Base-by-base conservation (phyloP, 352 stramenopile species). In the Globisporangium perplexum region DNA sequence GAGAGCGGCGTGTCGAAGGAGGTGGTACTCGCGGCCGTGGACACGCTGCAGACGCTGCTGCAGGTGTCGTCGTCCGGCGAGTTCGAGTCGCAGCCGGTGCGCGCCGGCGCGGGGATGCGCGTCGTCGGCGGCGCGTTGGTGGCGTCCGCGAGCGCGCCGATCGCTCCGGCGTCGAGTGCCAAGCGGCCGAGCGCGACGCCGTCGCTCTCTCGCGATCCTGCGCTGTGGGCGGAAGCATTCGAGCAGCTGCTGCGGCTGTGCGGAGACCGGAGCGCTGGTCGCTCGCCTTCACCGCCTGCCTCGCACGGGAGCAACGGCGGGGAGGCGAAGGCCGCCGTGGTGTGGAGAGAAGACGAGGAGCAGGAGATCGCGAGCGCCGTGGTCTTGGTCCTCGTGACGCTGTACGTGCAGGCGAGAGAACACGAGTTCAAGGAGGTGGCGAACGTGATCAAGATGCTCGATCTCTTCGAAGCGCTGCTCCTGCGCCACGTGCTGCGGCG, bases 91-190 rank as follows among this genome's bases (percentile, higher is more conserved):
- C 74, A 88, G 50, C 83, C 75, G 22, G 77, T 96, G 22, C 86
- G 88, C 43, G 88, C 75, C 18, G 84, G 82, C 5, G 79, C 89
- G 7, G 89, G 89, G 2, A 97, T 97, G 89, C 84, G 89, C 6
- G 83, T 97, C 7, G 87, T 97, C 8, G 85, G 92, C 30, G 89
- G 89, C 11, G 83, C 90, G 8, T 55, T 96, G 7, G 75, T 88
- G 18, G 69, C 80, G 11, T 65, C 50, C 6, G 8, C 41, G 22
- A 55, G 18, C 23, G 39, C 33, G 12, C 20, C 35, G 2, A 17
- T 15, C n/a, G 43, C 23, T 14, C 20, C 51, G 30, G 7, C 44
- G 15, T 30, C 30, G 22, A 43, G 49, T 38, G 55, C 56, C 28
- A 69, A 74, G 35, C 46, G 63, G 28, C 49, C 48, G 5, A 18